These are phyloP conservation scores for Amauroascus niger DNA, from an alignment of 2,329 filamentous ascomycete species.

Conservation along the genomic window DNA sequence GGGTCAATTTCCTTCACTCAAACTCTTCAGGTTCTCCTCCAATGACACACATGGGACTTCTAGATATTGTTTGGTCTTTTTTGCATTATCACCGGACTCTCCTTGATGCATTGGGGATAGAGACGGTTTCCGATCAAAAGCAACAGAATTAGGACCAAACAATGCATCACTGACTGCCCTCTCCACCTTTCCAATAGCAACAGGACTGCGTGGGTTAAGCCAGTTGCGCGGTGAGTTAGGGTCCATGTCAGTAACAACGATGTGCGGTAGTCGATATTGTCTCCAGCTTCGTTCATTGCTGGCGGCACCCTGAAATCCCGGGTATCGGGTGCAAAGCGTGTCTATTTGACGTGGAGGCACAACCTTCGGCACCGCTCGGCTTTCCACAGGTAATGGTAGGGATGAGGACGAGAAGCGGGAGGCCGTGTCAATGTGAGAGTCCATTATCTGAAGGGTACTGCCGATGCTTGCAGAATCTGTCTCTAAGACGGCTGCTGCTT, in stretches of 20 bases:
- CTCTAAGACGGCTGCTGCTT: neutral
- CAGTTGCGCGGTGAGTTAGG: constrained; percentile 11
- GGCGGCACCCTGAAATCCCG: constrained; percentile 11
- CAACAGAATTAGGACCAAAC: constrained; percentile 9
- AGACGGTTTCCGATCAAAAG: neutral
- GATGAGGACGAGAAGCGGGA: neutral
- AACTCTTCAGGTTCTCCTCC: constrained; percentile 3
- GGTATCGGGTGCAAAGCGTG: constrained; percentile 19
- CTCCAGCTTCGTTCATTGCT: constrained; percentile 5
- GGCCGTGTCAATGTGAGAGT: neutral
- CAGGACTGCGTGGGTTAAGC: constrained; percentile 4
- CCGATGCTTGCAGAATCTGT: neutral
- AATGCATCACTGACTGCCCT: constrained; percentile 9
- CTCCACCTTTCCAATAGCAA: constrained; percentile 11
- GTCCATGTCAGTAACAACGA: constrained; percentile 16
- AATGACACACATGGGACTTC: neutral
- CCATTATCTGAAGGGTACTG: neutral
- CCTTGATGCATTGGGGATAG: neutral
- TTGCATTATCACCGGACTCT: neutral
- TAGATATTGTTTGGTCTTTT: neutral
- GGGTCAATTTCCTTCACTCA: no score
- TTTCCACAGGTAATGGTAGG: neutral
- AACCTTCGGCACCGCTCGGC: neutral
- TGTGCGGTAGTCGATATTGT: constrained; percentile 12
- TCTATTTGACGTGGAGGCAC: neutral